These are phyloP conservation scores for Colletotrichum eleusines DNA, from an alignment of 2,329 filamentous ascomycete species.

Conservation along the genomic window DNA sequence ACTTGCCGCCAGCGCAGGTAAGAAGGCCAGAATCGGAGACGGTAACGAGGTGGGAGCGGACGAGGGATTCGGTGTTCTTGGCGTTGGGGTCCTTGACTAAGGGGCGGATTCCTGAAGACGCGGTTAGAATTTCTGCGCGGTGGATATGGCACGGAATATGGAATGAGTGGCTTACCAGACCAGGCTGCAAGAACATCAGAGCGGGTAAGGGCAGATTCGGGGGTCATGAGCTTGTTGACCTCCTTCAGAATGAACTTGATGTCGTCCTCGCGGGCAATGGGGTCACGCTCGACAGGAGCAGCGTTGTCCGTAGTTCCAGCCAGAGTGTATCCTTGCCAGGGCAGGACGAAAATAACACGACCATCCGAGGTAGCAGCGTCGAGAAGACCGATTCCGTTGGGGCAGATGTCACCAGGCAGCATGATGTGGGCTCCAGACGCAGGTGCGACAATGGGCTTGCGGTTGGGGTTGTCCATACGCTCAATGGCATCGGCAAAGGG, in stretches of 20 bases:
- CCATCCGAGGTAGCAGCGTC: constrained; percentile 86
- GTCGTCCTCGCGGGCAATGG: constrained; percentile 79
- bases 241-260: constrained; percentile 87
- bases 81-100: constrained; percentile 85
- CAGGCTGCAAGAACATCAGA: constrained; percentile 84
- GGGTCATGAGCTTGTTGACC: constrained; percentile 80
- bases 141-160: no score
- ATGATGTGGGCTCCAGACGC: constrained; percentile 87
- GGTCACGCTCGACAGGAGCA: constrained; percentile 75
- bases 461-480: constrained; percentile 80
- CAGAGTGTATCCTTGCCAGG: constrained; percentile 89
- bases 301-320: constrained; percentile 85
- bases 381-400: constrained; percentile 84
- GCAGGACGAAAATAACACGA: constrained; percentile 89
- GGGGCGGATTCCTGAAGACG: constrained; percentile 71
- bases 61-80: constrained; percentile 84
- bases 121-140: neutral
- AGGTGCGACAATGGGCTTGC: constrained; percentile 81
- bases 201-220: constrained; percentile 80
- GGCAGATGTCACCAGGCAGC: constrained; percentile 82
- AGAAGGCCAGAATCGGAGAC: constrained; percentile 80
- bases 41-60: constrained; percentile 84
- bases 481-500: constrained; percentile 85
- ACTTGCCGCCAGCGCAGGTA: constrained; percentile 87
- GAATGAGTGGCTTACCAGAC: constrained; percentile 68